Evolutionary conservation across 345 rosid species (phyloP).

Genomic region (Cochlearia excelsa): DNA sequence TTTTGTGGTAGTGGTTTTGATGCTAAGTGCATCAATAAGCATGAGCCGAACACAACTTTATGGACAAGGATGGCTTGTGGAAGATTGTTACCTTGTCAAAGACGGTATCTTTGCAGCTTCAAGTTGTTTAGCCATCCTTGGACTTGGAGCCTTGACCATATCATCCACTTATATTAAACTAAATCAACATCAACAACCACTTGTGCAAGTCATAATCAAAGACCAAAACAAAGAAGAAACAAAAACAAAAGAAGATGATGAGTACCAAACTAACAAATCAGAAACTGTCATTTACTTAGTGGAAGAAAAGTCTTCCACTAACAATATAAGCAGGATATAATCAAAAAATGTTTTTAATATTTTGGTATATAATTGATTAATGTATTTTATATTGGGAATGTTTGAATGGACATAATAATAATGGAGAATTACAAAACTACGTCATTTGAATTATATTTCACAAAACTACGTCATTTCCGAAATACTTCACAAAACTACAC

Average conservation of each 20-base stretch:
- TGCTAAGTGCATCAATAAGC: conserved; percentile 57
- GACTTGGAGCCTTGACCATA: conserved; percentile 39
- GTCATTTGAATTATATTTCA: no score
- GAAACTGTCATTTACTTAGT: conserved; percentile 22
- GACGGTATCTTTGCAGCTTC: conserved; percentile 57
- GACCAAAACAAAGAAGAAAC: conserved; percentile 23
- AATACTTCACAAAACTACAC: no score
- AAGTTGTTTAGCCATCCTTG: conserved; percentile 42
- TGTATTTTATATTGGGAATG: conserved; percentile 17
- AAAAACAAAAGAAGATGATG: conserved; percentile 6
- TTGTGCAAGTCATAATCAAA: conserved; percentile 33
- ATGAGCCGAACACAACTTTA: conserved; percentile 68
- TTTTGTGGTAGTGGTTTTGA: conserved; percentile 49
- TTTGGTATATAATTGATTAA: conserved; percentile 5
- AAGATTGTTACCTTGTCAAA: conserved; percentile 65
- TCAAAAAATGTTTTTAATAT: background rate
- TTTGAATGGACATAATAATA: conserved; percentile 14
- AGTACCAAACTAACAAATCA: conserved; percentile 27
- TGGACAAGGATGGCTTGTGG: conserved; percentile 71
- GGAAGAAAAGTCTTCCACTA: conserved; percentile 31
- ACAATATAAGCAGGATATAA: conserved; percentile 25
- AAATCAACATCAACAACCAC: conserved; percentile 38
- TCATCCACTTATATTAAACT: conserved; percentile 31
- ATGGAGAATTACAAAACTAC: no score
- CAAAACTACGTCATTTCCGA: no score